Evolutionary conservation across 225 moss, liverwort and hornwort species (phyloP).

Genomic region (Pseudoscleropodium purum): DNA sequence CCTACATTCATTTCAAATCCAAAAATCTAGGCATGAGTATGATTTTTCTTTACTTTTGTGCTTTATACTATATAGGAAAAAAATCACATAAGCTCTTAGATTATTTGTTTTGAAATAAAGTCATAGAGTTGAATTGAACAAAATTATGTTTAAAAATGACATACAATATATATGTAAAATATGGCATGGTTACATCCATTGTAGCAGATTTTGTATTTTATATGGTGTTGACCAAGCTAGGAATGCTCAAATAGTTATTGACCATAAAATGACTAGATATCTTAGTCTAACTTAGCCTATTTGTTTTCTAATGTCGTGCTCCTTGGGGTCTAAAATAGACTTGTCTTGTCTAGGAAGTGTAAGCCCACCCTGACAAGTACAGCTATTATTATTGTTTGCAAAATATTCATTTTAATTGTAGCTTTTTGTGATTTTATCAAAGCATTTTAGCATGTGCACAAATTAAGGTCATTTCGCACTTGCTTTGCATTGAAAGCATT

Average conservation of each 20-base stretch:
- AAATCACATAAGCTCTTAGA: rapidly evolving
- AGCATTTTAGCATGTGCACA: neutral
- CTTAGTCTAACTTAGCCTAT: neutral
- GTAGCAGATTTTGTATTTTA: neutral
- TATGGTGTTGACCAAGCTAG: neutral
- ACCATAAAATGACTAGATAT: neutral
- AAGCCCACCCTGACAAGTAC: neutral
- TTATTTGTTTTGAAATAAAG: neutral
- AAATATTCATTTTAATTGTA: neutral
- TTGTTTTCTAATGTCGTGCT: neutral
- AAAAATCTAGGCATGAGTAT: neutral
- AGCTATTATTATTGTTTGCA: neutral
- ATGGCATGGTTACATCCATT: neutral
- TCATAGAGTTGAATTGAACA: neutral
- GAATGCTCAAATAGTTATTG: neutral
- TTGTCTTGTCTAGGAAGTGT: neutral
- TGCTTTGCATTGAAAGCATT: no score
- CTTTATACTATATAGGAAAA: neutral
- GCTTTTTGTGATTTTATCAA: neutral
- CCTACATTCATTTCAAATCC: neutral
- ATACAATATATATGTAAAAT: no score
- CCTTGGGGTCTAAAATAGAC: neutral
- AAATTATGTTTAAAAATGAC: neutral
- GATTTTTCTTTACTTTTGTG: neutral
- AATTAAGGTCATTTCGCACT: no score